These are phyloP conservation scores for Phytophthora cactorum DNA, from an alignment of 352 stramenopile species.

Conservation along the genomic window DNA sequence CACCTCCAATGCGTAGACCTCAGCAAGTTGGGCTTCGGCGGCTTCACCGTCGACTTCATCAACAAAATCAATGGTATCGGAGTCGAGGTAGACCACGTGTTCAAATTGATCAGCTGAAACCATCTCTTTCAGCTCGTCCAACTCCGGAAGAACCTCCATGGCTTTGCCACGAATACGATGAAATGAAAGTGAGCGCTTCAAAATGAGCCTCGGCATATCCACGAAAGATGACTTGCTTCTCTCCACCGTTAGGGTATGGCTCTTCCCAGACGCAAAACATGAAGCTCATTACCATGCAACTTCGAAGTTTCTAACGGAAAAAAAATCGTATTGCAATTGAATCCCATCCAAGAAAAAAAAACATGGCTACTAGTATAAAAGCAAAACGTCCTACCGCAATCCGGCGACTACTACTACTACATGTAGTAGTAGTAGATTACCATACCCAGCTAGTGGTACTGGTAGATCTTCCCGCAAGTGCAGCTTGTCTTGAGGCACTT, in stretches of 20 bases:
- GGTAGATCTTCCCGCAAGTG: conserved; percentile 21
- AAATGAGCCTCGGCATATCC: conserved; percentile 1
- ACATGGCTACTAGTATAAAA: not conserved
- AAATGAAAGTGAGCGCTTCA: not conserved
- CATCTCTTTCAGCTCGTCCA: conserved; percentile 21
- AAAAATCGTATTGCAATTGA: not conserved
- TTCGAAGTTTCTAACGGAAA: not conserved
- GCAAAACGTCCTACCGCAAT: not conserved
- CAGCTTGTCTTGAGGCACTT: conserved; percentile 33
- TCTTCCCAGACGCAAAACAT: conserved; percentile 1
- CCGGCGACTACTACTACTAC: too few species aligned
- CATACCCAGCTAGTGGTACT: not conserved
- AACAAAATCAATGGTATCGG: conserved; percentile 19
- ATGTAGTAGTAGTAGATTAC: not conserved
- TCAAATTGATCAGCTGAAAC: conserved; percentile 24
- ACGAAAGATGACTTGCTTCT: conserved; percentile 1
- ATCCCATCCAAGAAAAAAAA: not conserved
- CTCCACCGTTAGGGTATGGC: conserved; percentile 1
- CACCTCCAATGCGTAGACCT: conserved; percentile 44
- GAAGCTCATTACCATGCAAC: not conserved
- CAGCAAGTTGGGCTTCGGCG: conserved; percentile 25
- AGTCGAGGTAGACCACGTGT: conserved; percentile 15
- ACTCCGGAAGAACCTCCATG: conserved; percentile 33
- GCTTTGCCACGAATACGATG: not conserved
- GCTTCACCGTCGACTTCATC: conserved; percentile 29